These are phyloP conservation scores for Mallotus japonicus DNA, from an alignment of 441 rosid species.

Conservation along the genomic window DNA sequence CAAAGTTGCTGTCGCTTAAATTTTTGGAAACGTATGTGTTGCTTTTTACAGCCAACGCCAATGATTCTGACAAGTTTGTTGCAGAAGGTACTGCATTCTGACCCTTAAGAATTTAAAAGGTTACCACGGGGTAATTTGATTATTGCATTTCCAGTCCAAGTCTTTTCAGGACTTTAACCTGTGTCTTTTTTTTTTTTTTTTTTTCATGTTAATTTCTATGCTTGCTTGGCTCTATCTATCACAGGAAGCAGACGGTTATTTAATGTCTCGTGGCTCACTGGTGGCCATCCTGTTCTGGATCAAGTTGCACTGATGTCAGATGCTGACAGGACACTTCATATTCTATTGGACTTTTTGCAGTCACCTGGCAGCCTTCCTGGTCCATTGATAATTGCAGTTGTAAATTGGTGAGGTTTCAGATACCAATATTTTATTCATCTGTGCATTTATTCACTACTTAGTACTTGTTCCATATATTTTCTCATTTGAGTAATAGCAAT, in stretches of 20 bases:
- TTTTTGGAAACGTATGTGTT: slow-evolving; percentile 83
- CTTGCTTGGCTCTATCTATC: slow-evolving; percentile 29
- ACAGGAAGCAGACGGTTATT: slow-evolving; percentile 64
- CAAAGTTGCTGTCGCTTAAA: slow-evolving; percentile 79
- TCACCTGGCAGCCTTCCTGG: slow-evolving; percentile 67
- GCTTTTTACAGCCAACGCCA: slow-evolving; percentile 73
- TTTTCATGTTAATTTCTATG: slow-evolving; percentile 12
- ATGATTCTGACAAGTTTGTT: slow-evolving; percentile 51
- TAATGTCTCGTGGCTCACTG: slow-evolving; percentile 75
- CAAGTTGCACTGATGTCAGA: slow-evolving; percentile 65
- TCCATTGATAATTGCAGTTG: slow-evolving; percentile 58
- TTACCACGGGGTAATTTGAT: slow-evolving; percentile 17
- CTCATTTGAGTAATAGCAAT: not conserved
- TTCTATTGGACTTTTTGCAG: slow-evolving; percentile 62
- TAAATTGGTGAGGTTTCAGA: slow-evolving; percentile 78
- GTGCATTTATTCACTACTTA: not conserved
- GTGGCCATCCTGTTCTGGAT: slow-evolving; percentile 79
- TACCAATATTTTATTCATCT: slow-evolving; percentile 20
- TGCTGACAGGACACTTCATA: slow-evolving; percentile 60
- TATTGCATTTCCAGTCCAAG: not conserved
- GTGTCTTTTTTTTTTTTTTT: slow-evolving; percentile 1
- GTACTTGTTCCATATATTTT: not conserved
- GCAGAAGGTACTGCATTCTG: slow-evolving; percentile 59
- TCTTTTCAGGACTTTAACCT: slow-evolving; percentile 14
- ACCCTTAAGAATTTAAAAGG: slow-evolving; percentile 10